Percentiles rank a stretch among this genome's conserved stretches.
These are phyloP conservation scores for Microdochium nivale DNA, from an alignment of 2,329 filamentous ascomycete species.

Conservation along the genomic window DNA sequence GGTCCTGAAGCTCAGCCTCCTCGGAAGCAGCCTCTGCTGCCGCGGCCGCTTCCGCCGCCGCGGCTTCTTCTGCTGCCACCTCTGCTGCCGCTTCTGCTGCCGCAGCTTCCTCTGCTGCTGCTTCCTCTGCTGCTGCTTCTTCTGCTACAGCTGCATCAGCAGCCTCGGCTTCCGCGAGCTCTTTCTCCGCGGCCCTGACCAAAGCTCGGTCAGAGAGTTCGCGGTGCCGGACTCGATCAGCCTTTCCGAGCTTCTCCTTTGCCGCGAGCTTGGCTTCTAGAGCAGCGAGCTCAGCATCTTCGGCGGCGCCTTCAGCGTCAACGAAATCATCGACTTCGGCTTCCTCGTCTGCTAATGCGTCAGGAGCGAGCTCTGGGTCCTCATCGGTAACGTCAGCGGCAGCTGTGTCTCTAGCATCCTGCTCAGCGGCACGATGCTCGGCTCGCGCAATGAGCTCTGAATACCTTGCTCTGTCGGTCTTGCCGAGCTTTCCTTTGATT, in stretches of 20 bases:
- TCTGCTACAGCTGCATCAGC: neutral
- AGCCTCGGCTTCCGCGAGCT: neutral
- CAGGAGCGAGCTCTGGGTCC: constrained; percentile 9
- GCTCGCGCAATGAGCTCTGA: neutral
- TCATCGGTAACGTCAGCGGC: no score
- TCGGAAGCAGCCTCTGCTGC: constrained; percentile 3
- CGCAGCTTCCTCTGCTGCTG: constrained; percentile 10
- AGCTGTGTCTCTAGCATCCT: neutral
- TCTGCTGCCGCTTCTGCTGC: constrained; percentile 8
- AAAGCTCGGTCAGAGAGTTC: neutral
- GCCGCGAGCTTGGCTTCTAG: neutral
- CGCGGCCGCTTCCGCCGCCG: constrained; percentile 1
- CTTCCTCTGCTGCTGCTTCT: neutral
- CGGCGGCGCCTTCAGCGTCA: neutral
- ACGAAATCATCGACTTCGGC: constrained; percentile 17
- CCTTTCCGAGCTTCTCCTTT: neutral
- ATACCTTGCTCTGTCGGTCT: neutral
- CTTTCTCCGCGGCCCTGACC: neutral
- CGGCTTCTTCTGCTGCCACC: constrained; percentile 6
- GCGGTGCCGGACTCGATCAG: neutral
- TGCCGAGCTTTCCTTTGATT: neutral
- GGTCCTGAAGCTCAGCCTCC: constrained; percentile 2
- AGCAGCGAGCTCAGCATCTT: neutral
- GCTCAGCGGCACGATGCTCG: neutral
- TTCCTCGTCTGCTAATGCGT: constrained; percentile 4